Percentiles rank a stretch among this genome's conserved stretches.
Evolutionary conservation across 257 asterid genomes (phyloP).

Genomic region (Penstemon barbatus): DNA sequence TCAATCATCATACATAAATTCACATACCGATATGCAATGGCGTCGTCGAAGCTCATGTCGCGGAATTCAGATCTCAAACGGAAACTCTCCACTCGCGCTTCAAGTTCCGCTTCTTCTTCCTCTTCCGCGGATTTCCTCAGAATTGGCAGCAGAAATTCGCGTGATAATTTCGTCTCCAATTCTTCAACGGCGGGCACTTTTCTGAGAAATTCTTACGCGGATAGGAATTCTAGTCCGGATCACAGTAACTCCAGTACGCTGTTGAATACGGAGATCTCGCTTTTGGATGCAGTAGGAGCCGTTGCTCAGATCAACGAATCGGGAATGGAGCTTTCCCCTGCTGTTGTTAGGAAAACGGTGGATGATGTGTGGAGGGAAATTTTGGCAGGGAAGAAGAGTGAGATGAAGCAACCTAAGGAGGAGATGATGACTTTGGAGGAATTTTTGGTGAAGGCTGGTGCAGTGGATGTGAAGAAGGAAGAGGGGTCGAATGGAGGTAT

Average conservation of each 20-base stretch:
- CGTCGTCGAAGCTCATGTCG: constrained; percentile 53
- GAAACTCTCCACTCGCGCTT: constrained; percentile 38
- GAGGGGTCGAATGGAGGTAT: constrained; percentile 30
- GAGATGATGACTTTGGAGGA: constrained; percentile 93
- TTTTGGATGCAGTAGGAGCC: constrained; percentile 35
- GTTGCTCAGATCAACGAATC: constrained; percentile 43
- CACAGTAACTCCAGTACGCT: constrained; percentile 39
- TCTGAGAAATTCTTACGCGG: too few relatives aligned
- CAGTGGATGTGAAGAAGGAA: constrained; percentile 57
- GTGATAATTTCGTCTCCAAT: constrained; percentile 31
- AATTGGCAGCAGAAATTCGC: constrained; percentile 32
- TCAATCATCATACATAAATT: too few relatives aligned
- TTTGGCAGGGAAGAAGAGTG: constrained; percentile 67
- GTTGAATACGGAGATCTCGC: constrained; percentile 53
- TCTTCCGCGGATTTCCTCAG: constrained; percentile 33
- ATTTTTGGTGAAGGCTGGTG: constrained; percentile 75
- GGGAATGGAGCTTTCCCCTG: not conserved
- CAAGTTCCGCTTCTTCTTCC: constrained; percentile 24
- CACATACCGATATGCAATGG: constrained; percentile 13
- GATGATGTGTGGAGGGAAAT: constrained; percentile 98
- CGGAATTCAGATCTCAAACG: constrained; percentile 55
- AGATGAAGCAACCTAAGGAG: constrained; percentile 44
- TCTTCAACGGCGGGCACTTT: not conserved
- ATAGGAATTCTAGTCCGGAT: constrained; percentile 22
- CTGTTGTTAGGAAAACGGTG: constrained; percentile 52